Percentiles rank a stretch among this genome's conserved stretches.
These are phyloP conservation scores for Exophiala phaeomuriformis DNA, from an alignment of 2,329 filamentous ascomycete species.

Conservation along the genomic window DNA sequence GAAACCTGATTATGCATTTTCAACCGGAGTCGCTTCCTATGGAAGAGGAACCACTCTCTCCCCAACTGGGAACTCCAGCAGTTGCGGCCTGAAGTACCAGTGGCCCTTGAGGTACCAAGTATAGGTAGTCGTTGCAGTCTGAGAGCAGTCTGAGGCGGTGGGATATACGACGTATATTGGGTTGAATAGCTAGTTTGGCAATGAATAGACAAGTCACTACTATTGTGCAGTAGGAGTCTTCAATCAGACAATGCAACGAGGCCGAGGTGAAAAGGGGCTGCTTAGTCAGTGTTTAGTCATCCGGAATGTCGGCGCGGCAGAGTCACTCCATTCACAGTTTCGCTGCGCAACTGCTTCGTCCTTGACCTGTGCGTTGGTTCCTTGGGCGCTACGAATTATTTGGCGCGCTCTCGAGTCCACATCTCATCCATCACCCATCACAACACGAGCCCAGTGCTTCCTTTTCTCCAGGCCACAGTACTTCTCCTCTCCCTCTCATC, in stretches of 20 bases:
- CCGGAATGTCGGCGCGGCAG: background rate
- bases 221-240: background rate
- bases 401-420: background rate
- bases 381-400: background rate
- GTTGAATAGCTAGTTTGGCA: too few relatives aligned
- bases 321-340: background rate
- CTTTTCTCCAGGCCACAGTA: too few relatives aligned
- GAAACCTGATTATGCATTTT: background rate
- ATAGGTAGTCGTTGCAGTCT: too few relatives aligned
- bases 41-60: background rate
- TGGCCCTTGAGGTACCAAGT: too few relatives aligned
- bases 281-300: constrained; percentile 14
- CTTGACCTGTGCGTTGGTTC: background rate
- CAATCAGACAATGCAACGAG: background rate
- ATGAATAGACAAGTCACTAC: too few relatives aligned
- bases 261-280: background rate
- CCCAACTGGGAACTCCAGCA: background rate
- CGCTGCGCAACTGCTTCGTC: background rate
- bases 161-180: too few relatives aligned
- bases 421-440: background rate
- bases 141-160: too few relatives aligned
- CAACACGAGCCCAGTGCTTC: background rate
- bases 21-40: background rate
- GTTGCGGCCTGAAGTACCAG: too few relatives aligned
- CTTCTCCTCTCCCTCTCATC: background rate